Percentiles rank a stretch among this genome's conserved stretches.
Evolutionary conservation across 768 basidiomycete species (phyloP).

Genomic region (Royoungia palumana): DNA sequence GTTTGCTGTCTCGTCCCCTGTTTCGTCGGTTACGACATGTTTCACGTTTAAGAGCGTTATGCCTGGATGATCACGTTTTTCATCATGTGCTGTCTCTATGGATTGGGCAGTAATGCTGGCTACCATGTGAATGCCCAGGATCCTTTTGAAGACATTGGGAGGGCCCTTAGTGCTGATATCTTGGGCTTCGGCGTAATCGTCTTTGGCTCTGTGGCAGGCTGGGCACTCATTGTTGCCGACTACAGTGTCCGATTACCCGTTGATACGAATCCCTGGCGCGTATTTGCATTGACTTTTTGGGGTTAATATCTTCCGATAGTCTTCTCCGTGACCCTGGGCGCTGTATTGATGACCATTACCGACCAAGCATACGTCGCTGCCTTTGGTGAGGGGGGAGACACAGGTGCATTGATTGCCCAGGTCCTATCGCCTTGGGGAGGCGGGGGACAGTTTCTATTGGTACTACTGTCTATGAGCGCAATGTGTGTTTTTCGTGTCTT

Average conservation of each 20-base stretch:
- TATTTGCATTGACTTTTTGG: slow-evolving; percentile 50
- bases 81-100: slow-evolving; percentile 51
- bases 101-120: slow-evolving; percentile 45
- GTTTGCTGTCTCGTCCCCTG: slow-evolving; percentile 43
- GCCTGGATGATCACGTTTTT: slow-evolving; percentile 49
- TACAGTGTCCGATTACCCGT: slow-evolving; percentile 50
- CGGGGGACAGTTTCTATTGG: slow-evolving; percentile 39
- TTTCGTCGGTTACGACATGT: slow-evolving; percentile 44
- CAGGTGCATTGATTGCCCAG: slow-evolving; percentile 43
- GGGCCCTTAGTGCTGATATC: slow-evolving; percentile 44
- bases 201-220: slow-evolving; percentile 47
- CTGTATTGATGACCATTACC: slow-evolving; percentile 42
- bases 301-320: slow-evolving; percentile 47
- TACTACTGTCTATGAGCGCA: slow-evolving; percentile 42
- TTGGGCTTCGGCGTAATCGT: slow-evolving; percentile 51
- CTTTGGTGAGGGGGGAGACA: slow-evolving; percentile 36
- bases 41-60: slow-evolving; percentile 52
- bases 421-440: slow-evolving; percentile 45
- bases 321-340: slow-evolving; percentile 37
- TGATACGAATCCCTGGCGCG: slow-evolving; percentile 38
- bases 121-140: slow-evolving; percentile 45
- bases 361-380: slow-evolving; percentile 39
- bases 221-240: slow-evolving; percentile 53
- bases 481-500: slow-evolving; percentile 30
- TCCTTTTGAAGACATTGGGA: slow-evolving; percentile 41